Conservation (phyloP, 257 asterid species). For the Coffea eugenioides region DNA sequence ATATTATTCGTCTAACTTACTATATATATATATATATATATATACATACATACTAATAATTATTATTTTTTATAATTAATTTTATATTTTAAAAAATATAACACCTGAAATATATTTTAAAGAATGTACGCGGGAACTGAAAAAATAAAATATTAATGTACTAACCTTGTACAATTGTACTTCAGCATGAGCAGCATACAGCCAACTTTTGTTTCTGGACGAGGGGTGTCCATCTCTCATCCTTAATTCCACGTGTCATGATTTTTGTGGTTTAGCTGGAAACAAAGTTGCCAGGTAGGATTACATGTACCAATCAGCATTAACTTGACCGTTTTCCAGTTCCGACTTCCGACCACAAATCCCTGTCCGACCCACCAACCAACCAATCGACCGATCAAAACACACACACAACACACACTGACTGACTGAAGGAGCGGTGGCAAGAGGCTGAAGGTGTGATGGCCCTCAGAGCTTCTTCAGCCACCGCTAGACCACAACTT, state of each 20-base stretch:
- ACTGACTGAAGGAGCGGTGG: constrained; percentile 17
- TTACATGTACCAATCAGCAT: constrained; percentile 8
- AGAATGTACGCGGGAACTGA: too few species aligned
- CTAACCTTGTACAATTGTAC: too few species aligned
- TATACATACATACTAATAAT: too few species aligned
- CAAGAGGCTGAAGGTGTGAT: constrained; percentile 37
- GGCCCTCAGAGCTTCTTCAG: constrained; percentile 89
- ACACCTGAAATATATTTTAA: too few species aligned
- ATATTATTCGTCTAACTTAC: too few species aligned
- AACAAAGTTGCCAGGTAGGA: constrained; percentile 20
- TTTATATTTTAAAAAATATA: too few species aligned
- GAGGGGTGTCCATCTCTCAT: constrained; percentile 14
- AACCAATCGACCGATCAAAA: constrained; percentile 6
- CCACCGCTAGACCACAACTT: constrained; percentile 58
- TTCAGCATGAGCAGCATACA: too few species aligned
- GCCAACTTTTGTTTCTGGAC: too few species aligned
- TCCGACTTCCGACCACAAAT: constrained; percentile 31
- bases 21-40: too few species aligned
- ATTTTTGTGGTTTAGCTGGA: constrained; percentile 1
- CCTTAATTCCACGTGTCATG: constrained; percentile 29
- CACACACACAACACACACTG: not conserved
- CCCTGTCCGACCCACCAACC: not conserved
- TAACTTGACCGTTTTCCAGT: constrained; percentile 9
- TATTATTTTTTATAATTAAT: too few species aligned
- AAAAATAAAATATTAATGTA: too few species aligned